These are phyloP conservation scores for Nakazawaea holstii DNA, from an alignment of 805 yeast species.

Conservation along the genomic window DNA sequence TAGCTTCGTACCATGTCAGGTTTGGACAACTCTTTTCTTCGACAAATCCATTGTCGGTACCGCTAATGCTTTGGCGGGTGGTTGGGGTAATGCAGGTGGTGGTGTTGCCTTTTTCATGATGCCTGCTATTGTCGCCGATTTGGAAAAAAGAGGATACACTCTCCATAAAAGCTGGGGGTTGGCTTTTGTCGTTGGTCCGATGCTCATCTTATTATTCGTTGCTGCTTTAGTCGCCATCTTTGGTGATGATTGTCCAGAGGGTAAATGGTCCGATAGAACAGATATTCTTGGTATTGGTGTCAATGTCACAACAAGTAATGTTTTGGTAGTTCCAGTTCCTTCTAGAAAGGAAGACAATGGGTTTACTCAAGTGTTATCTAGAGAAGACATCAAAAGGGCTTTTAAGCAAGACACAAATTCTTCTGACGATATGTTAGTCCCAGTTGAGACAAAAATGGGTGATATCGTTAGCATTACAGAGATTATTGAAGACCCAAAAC, in stretches of 20 bases:
- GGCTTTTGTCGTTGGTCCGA: constrained; percentile 26
- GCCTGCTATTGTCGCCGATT: constrained; percentile 22
- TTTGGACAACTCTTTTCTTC: constrained; percentile 23
- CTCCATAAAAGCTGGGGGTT: constrained; percentile 22
- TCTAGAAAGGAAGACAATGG: constrained; percentile 1
- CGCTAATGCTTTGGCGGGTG: constrained; percentile 26
- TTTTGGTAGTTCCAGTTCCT: constrained; percentile 16
- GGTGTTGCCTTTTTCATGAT: constrained; percentile 28
- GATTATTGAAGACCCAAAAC: constrained; percentile 22
- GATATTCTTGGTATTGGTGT: constrained; percentile 20
- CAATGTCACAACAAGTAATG: constrained; percentile 19
- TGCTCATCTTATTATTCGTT: constrained; percentile 23
- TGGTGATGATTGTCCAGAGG: constrained; percentile 31
- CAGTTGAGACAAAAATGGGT: constrained; percentile 14
- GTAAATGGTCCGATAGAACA: constrained; percentile 27
- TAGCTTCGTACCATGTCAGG: constrained; percentile 25
- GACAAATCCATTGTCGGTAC: constrained; percentile 25
- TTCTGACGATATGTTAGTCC: constrained; percentile 7
- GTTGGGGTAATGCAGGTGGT: constrained; percentile 29
- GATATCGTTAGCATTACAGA: constrained; percentile 19
- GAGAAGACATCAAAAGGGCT: constrained; percentile 4
- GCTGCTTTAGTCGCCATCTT: constrained; percentile 19
- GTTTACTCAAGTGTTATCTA: background rate
- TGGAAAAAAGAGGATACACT: constrained; percentile 17
- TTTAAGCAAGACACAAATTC: background rate